These are phyloP conservation scores for Sporothrix inflata DNA, from an alignment of 2,329 filamentous ascomycete species.

Conservation along the genomic window DNA sequence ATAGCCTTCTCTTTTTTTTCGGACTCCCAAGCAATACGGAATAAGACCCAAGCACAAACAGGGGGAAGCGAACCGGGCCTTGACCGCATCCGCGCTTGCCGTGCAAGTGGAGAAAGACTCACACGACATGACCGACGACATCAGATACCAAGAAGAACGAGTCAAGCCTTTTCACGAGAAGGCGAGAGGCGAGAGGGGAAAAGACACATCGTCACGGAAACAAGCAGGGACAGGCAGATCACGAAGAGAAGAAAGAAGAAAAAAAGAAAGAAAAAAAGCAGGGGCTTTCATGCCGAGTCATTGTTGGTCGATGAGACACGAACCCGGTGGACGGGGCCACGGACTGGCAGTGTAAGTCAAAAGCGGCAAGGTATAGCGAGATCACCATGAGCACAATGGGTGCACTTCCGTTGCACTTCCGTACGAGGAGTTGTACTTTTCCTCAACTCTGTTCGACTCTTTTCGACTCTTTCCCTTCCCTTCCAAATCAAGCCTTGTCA, in stretches of 20 bases:
- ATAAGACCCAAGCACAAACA: neutral
- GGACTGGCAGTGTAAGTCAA: neutral
- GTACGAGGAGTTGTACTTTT: neutral
- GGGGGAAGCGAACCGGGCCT: neutral
- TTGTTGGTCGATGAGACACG: neutral
- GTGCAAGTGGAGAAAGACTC: constrained; percentile 11
- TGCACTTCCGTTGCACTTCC: neutral
- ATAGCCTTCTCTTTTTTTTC: neutral
- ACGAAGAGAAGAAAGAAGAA: neutral
- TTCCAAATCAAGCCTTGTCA: neutral
- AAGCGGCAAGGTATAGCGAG: neutral
- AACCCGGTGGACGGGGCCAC: neutral
- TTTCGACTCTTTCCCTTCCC: too few species aligned
- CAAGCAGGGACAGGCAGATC: neutral
- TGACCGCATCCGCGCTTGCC: constrained; percentile 11
- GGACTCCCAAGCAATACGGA: neutral
- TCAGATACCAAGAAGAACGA: neutral
- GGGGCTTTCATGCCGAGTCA: neutral
- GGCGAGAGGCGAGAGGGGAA: neutral
- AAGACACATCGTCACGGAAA: neutral
- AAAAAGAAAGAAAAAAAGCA: neutral
- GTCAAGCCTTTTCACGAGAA: neutral
- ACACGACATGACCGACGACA: constrained; percentile 16
- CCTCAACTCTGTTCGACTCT: too few species aligned
- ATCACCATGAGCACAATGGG: neutral